Conservation (phyloP, 108 stramenopile species). For the Epipyxis sp. region DNA sequence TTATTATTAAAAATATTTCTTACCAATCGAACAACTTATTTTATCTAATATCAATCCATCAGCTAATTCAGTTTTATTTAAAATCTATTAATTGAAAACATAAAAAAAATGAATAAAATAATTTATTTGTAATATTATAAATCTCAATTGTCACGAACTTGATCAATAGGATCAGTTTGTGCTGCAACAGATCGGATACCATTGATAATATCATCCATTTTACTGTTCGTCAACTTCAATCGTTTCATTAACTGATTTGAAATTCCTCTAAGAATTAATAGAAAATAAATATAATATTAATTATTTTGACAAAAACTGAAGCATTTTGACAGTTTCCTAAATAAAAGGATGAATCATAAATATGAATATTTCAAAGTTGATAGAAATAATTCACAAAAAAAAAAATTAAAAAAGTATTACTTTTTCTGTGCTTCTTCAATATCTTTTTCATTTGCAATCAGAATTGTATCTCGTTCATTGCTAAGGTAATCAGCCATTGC, state of each 20-base stretch:
- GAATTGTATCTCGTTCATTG: no score
- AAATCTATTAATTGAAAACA: no score
- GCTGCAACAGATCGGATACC: conserved; percentile 62
- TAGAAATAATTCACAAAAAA: no score
- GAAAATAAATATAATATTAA: no score
- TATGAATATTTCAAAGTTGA: no score
- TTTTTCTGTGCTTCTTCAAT: conserved; percentile 66
- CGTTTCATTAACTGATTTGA: conserved; percentile 60
- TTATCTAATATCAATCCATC: conserved; percentile 81
- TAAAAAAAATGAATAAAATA: no score
- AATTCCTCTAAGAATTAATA: no score
- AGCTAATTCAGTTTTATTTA: conserved; percentile 65
- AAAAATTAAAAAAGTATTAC: background rate
- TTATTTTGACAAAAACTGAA: no score
- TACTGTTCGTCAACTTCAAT: conserved; percentile 77
- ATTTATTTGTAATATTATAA: no score
- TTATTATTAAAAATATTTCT: background rate
- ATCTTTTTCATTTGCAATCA: conserved; percentile 79
- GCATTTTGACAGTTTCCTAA: no score
- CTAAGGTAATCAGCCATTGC: no score
- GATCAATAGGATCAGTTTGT: conserved; percentile 46
- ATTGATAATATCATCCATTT: conserved; percentile 74
- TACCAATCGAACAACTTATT: conserved; percentile 86
- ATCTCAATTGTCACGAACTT: conserved; percentile 25
- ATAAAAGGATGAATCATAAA: no score